A percentile compares a stretch with the other conserved stretches of the same genome.
phyloP scores from a whole-genome alignment of 208 protist species.

The Lotmaria passim region DNA sequence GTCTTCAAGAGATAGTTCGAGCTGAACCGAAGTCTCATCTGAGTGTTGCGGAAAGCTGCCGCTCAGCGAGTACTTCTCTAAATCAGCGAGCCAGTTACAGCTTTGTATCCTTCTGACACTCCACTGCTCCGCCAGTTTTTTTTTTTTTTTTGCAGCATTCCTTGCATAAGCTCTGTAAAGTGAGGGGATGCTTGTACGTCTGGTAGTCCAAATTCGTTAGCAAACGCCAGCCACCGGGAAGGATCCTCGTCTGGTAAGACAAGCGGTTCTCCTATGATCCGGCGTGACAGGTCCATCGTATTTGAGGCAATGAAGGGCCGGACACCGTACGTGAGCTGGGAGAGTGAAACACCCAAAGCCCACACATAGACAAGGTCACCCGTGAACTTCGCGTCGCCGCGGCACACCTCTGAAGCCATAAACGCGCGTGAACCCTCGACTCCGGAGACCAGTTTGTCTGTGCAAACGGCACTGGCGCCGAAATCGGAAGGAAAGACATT shows the following conservation, averaged over 20 bases:
- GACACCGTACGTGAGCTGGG: conserved; percentile 47
- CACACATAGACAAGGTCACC: conserved; percentile 55
- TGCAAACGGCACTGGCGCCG: conserved; percentile 49
- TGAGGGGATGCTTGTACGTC: not conserved
- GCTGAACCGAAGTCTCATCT: not conserved
- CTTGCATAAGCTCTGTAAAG: not conserved
- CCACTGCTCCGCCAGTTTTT: not conserved
- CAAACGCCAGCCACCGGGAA: conserved; percentile 2
- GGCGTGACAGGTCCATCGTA: conserved; percentile 25
- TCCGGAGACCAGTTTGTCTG: conserved; percentile 29
- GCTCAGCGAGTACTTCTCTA: not conserved
- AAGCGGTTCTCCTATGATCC: conserved; percentile 43
- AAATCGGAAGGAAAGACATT: conserved; percentile 56
- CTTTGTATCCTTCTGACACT: not conserved
- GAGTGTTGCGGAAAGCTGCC: not conserved
- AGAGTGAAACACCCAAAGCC: conserved; percentile 75
- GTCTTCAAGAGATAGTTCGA: not conserved
- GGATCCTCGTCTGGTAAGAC: conserved; percentile 45
- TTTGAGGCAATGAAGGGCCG: conserved; percentile 48
- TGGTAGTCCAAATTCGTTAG: not conserved
- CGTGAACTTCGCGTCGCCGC: conserved; percentile 27
- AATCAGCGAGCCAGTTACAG: not conserved
- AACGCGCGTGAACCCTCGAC: conserved; percentile 67
- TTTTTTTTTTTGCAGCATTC: conserved; percentile 1
- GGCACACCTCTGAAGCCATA: conserved; percentile 55